Evolutionary conservation across 2,329 filamentous ascomycete species (phyloP), one percentile per base, ranked within the genome.

Genomic region (Aspergillus sp.): DNA sequence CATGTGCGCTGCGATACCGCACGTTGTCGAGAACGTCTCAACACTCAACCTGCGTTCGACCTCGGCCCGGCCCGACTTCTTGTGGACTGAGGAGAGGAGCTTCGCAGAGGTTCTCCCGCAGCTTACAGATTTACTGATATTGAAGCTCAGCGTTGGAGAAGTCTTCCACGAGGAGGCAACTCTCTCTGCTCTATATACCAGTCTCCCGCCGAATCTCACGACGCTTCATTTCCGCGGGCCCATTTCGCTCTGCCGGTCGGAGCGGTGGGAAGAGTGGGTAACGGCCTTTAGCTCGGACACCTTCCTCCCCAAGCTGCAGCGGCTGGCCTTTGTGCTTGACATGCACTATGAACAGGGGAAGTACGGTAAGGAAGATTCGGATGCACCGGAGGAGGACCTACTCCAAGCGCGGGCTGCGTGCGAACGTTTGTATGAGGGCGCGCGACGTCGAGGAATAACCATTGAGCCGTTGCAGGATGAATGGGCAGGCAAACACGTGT

Each of bases 171-270:
- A 67, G 21, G 45, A 62, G 4, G 6, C 19, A 4, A 48, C 56
- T 15, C 62, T 70, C 4, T 55, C 58, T 0, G 57, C 40, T 3
- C 47, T 71, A 1, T 60, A 69, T 52, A 59, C 60, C 11, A 23
- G 35, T 2, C 53, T 70, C 3, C 66, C 68, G 5, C 61, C 63
- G 2, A 68, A 66, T 46, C 45, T 70, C 12, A 57, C 61, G n/a
- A 63, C 59, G 8, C 51, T 70, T 19, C 62, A 59, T 27, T 67
- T 70, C 43, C 63, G 66, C 41, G 68, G 66, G 8, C 66, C 66
- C 6, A 56, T 59, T 0, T 65, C 63, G 7, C 60, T 71, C 5
- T 57, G 37, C 5, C 56, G 35, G 23, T 66, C 62, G 4, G 45
- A 56, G 1, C 44, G 63, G 4, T 69, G 69, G 67, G 1, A 52